phyloP scores from a whole-genome alignment of 2,329 filamentous ascomycete species.

The Colletotrichum kahawae region DNA sequence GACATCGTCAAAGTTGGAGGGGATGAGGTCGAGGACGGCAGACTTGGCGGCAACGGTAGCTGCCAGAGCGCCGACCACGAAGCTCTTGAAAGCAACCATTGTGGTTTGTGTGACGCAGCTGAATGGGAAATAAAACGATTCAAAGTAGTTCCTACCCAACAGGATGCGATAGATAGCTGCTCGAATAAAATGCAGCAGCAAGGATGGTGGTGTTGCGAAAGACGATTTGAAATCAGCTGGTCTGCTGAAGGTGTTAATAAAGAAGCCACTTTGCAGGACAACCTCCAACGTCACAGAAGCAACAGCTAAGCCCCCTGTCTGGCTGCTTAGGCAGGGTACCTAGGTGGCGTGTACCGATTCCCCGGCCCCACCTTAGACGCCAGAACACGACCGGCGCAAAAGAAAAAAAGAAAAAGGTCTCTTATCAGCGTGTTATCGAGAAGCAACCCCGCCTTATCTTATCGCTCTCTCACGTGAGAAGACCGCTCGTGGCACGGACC shows the following conservation, averaged over 20 bases:
- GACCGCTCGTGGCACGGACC: background rate
- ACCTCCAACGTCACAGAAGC: slow-evolving; percentile 13
- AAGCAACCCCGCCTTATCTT: background rate
- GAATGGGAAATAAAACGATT: background rate
- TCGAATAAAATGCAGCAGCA: background rate
- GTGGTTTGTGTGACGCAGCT: slow-evolving; percentile 22
- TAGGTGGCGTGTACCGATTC: background rate
- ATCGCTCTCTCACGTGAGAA: background rate
- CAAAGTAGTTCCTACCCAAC: background rate
- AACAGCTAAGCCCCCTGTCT: background rate
- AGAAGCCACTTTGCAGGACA: slow-evolving; percentile 42
- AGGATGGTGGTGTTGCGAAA: background rate
- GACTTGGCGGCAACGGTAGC: slow-evolving; percentile 71
- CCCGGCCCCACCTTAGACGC: background rate
- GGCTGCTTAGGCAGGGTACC: background rate
- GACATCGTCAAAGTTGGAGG: slow-evolving; percentile 88
- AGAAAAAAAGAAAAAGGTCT: background rate
- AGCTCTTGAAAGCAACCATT: slow-evolving; percentile 66
- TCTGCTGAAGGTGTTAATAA: slow-evolving; percentile 21
- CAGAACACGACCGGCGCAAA: background rate
- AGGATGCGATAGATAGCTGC: slow-evolving; percentile 6
- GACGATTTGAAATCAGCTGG: slow-evolving; percentile 40
- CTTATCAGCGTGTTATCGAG: background rate
- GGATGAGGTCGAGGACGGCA: slow-evolving; percentile 87
- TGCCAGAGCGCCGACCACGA: slow-evolving; percentile 61